Evolutionary conservation across 305 asterid species (phyloP), one percentile per base, ranked within the genome.

Genomic region (Withania somnifera): DNA sequence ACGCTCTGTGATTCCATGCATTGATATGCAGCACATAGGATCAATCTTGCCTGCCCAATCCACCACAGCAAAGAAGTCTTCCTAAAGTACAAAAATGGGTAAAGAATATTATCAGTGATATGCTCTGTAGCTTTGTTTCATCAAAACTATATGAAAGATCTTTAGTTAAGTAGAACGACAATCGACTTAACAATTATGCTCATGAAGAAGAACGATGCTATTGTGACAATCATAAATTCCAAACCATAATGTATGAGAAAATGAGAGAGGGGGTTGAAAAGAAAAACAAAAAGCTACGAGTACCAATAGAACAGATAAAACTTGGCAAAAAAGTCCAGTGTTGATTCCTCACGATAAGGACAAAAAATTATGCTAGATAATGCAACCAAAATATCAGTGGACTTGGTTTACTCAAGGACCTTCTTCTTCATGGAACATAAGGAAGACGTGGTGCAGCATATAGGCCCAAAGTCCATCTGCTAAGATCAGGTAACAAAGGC

Each of bases 11-110:
- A 92, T 91, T 84, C 98, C 99, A 87, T 95, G 98, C 99, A 97
- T 94, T 64, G 99, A 94, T 88, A 97, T 97, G 92, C 98, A 94
- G 40, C 97, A 97, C 87, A 97, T 88, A 83, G 99, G 97, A 85
- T 97, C 99, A 67, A 91, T 92, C 91, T 97, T 97, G 86, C 94
- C 90, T 40, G 99, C 98, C 99, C 99, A 97, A 86, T 97, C 99
- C 87, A 97, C 97, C 87, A 94, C 97, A 81, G 97, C 98, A 90
- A 93, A 94, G 90, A 97, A 94, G 87, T 97, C 98, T 88, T 97
- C 99, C 99, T 94, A 84, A 80, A 88, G 24, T 77, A 81, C 81
- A 57, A 78, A 60, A 85, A 38, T 51, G 42, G 53, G 54, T 68
- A 82, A 5, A 79, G 57, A 63, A 45, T 73, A 24, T 47, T 14